phyloP scores from a whole-genome alignment of 257 asterid species.

The Nicotiana paniculata region DNA sequence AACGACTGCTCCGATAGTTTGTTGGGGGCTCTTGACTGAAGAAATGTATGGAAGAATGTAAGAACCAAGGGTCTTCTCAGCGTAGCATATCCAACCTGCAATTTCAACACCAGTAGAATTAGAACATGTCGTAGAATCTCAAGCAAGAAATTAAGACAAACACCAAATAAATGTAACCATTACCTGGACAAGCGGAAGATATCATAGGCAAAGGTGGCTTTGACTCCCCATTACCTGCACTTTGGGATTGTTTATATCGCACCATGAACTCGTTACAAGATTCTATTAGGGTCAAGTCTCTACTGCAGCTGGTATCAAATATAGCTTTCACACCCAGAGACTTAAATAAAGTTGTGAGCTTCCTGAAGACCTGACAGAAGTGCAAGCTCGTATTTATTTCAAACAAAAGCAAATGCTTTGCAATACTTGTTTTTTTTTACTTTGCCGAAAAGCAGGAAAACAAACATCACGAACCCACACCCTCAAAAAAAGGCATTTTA shows the following conservation, averaged over 20 bases:
- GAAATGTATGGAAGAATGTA: slow-evolving; percentile 90
- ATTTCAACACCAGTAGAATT: neutral
- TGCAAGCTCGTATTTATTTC: neutral
- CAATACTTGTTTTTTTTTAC: neutral
- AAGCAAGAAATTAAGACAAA: neutral
- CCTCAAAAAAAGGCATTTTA: neutral
- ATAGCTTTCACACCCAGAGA: slow-evolving; percentile 82
- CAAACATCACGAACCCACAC: neutral
- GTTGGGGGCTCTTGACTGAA: slow-evolving; percentile 97
- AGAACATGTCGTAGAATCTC: neutral
- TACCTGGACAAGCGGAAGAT: slow-evolving; percentile 98
- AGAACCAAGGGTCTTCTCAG: slow-evolving; percentile 94
- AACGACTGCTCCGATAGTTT: slow-evolving; percentile 76
- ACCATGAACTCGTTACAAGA: slow-evolving; percentile 76
- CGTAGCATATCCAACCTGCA: slow-evolving; percentile 99
- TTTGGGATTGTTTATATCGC: slow-evolving; percentile 52
- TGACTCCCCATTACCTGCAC: slow-evolving; percentile 34
- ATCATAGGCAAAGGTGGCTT: slow-evolving; percentile 65
- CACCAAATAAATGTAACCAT: neutral
- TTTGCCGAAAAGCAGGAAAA: neutral
- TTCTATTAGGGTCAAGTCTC: slow-evolving; percentile 85
- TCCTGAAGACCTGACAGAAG: slow-evolving; percentile 54
- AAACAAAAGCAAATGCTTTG: neutral
- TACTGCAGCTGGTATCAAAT: slow-evolving; percentile 91
- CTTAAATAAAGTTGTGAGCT: slow-evolving; percentile 81